Evolutionary conservation across 1,284 basidiomycete genomes (phyloP).

Genomic region (Naganishia sp.): DNA sequence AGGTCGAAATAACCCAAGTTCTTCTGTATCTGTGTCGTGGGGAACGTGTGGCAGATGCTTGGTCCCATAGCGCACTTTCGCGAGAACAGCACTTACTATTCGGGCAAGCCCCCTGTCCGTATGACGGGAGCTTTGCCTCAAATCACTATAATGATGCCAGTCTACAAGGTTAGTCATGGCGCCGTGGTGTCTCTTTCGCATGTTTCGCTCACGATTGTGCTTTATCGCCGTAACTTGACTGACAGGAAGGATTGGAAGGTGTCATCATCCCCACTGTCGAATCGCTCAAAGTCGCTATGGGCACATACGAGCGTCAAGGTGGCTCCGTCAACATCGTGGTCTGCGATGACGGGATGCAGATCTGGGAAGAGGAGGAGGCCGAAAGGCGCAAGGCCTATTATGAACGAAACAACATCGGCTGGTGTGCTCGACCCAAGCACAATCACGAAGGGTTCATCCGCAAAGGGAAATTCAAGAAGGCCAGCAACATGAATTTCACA

Average conservation of each 20-base stretch:
- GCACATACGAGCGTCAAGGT: constrained; percentile 58
- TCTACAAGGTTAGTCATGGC: constrained; percentile 55
- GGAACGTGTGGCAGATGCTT: constrained; percentile 49
- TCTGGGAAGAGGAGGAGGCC: constrained; percentile 64
- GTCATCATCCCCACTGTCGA: constrained; percentile 68
- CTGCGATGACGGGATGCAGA: constrained; percentile 67
- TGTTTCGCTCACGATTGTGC: neutral
- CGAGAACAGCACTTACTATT: constrained; percentile 60
- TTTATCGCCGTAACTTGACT: neutral
- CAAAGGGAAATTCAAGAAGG: constrained; percentile 88
- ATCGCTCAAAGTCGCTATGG: constrained; percentile 81
- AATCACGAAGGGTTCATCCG: constrained; percentile 70
- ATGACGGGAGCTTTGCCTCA: constrained; percentile 56
- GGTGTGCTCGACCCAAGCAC: constrained; percentile 75
- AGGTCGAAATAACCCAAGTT: constrained; percentile 40
- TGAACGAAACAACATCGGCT: constrained; percentile 76
- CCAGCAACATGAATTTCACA: constrained; percentile 85
- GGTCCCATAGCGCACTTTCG: constrained; percentile 62
- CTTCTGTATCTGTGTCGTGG: constrained; percentile 54
- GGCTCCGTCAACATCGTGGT: constrained; percentile 55
- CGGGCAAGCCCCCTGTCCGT: constrained; percentile 54
- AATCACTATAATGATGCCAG: constrained; percentile 64
- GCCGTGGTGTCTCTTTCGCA: too few relatives aligned
- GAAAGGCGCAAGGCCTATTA: constrained; percentile 71
- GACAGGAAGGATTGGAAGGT: constrained; percentile 61